Base-by-base conservation (phyloP, 345 rosid species). In the Brassica rapa region DNA sequence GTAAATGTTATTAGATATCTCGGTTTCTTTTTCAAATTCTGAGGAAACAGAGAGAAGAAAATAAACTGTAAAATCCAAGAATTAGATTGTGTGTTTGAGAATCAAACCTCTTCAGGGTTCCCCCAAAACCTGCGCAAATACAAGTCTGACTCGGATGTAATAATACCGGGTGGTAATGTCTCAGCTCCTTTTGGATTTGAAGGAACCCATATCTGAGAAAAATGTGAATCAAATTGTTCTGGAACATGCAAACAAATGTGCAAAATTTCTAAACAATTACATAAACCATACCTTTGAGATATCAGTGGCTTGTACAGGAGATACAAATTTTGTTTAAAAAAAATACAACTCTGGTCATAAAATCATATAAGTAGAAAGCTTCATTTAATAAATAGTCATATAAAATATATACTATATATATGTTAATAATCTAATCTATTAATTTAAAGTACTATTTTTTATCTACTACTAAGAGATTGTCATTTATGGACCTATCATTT, bases 181-280 rank as follows among this genome's bases (percentile, higher is more conserved):
- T 92, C 98, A 6, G 95, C 90, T 46, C 98, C 97, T 73, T 82
- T 89, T 51, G 98, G 98, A 86, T 92, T 92, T 83, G 92, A 87
- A 60, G 91, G 86, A 83, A 85, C 87, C 79, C 90, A 85, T 83
- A 94, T 87, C 97, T 94, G 87, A 14, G 51, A 55, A 23, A 64
- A 43, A 77, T 39, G 30, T 73, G 9, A 19, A 46, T 19, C 33
- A 73, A 46, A 2, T 53, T 53, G 32, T 56, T 71, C 67, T 71
- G 67, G 19, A 43, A 43, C 37, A 75, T 32, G 70, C 49, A 72
- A 63, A 37, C 35, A 71, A 35, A 25, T 57, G 6, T 15, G 33
- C 10, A 27, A 46, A 46, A n/a, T 8, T 59, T 12, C 8, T 6
- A 15, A 53, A 43, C 11, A 43, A 2, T 60, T 62, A 5, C 37